Base-by-base conservation (phyloP, 495 filamentous ascomycete genomes). In the Aspergillus campestris region DNA sequence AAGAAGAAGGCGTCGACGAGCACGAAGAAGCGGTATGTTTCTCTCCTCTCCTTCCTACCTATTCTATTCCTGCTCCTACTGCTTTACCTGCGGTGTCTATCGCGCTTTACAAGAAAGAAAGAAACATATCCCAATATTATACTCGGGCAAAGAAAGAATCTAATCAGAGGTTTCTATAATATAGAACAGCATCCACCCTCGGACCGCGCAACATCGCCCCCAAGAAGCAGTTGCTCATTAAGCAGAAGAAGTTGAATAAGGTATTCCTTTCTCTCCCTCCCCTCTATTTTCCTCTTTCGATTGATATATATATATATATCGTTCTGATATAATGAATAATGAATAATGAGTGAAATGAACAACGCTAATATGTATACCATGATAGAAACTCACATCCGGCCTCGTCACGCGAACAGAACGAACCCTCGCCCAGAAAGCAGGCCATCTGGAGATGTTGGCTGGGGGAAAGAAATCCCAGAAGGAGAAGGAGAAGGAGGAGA, bases 401-500 rank as follows among this genome's bases (percentile, higher is more conserved):
- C 66, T 89, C 14, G 73, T 72, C 4, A 69, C 70, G 0, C 74
- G 75, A 62, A 87, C 83, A 47, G 84, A 89, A 56, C 70, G 78
- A 46, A 74, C 61, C 52, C 69, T 89, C 15, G 85, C 80, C 5
- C 65, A 76, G 38, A 81, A 78, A 57, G 84, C 83, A 34, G 85
- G 85, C 5, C 84, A 89, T 74, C 53, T 87, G 50, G 84, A 89
- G 60, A 33, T 88, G 61, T 57, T 88, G 48, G 66, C 71, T 47
- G 81, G 78, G 4, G 81, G 77, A 8, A 84, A 83, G 74, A 82
- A 79, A 66, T 71, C 77, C 40, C 64, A 58, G 51, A 60, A 56
- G 32, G 56, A 54, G 29, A 54, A 54, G 45, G 61, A 51, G 49
- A 56, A 59, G 45, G 48, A 50, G 1, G 40, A 47, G 3, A 42